Evolutionary conservation across 192 early-diverging fungal species (phyloP), one percentile per base, ranked within the genome.

Genomic region (Gonapodya sp.): DNA sequence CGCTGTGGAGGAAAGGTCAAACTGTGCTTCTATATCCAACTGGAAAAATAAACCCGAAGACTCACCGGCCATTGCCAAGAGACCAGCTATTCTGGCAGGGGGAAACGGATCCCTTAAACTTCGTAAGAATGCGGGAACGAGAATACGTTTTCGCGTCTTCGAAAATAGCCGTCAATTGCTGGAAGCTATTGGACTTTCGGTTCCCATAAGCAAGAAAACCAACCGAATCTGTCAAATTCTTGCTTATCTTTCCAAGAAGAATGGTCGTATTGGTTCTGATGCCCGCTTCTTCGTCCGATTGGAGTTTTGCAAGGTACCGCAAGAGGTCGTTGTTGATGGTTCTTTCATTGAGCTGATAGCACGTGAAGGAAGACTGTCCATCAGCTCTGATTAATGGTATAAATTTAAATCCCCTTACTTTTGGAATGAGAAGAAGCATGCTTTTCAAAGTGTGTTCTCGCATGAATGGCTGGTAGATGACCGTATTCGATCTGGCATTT

Each of bases 231-330:
- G 83, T 94, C 35, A 99, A 84, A 73, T 94, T 82, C 18, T 92
- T 91, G 77, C 92, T 92, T 36, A 98, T 89, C 84, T 98, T 97
- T n/a, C 95, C 96, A 18, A 99, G 84, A 82, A 96, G 98, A 37
- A 99, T 94, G 18, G 96, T 94, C 24, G 96, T 93, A 84, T 99
- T 99, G 2, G 97, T 97, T 34, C 97, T 89, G 82, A 99, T 99
- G 0, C 96, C 96, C 0, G 97, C 95, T 81, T 98, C 96, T 31
- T 92, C 88, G 84, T 99, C 97, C 35, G 88, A 89, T 73, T 97
- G 94, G 34, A 96, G 85, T 64, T 95, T 96, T n/a, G 94, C 95
- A 2, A 98, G 87, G 81, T 95, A 94, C 80, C 92, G 84, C 34
- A 99, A 80, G 0, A 97, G 84, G 73, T 97, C 95, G 81, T 93